Evolutionary conservation across 163 green algal species (phyloP), one percentile per base, ranked within the genome.

Genomic region (Scenedesmus sp.): DNA sequence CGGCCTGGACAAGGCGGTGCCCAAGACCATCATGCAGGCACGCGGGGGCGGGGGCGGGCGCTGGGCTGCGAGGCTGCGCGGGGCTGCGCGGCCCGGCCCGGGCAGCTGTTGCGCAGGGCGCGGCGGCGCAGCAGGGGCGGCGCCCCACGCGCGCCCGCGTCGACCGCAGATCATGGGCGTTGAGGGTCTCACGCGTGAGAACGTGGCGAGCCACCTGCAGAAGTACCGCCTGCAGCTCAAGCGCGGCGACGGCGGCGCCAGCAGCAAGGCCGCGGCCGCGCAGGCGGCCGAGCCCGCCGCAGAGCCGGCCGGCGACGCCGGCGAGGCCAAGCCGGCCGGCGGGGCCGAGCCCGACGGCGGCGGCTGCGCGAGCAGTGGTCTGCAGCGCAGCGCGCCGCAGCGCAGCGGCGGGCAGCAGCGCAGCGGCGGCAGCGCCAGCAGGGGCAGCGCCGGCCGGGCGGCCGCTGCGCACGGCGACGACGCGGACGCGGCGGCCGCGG

Each of bases 1-100:
- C 36, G 95, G 95, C 1, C 77, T 96, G 36, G 87, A 97, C 4
- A 88, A 90, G 36, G 91, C 93, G 0, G 89, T 96, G 64, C 94
- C 94, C 13, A 98, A 98, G 76, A 92, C 91, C 44, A 97, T 98
- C 58, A 91, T 98, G 84, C 83, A 92, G 80, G 86, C n/a, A n/a
- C n/a, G n/a, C n/a, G n/a, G n/a, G n/a, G n/a, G n/a, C n/a, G n/a
- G n/a, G n/a, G n/a, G n/a, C 91, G 70, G n/a, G n/a, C n/a, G n/a
- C n/a, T n/a, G n/a, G n/a, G n/a, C n/a, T n/a, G n/a, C n/a, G n/a
- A n/a, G n/a, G 2, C 60, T 6, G 47, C 14, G 6, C 13, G 26
- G 31, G 28, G 28, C 22, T 9, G 11, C 20, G 60, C 22, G 29
- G 60, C 18, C 20, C 56, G n/a, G n/a, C n/a, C n/a, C n/a, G n/a